phyloP scores from a whole-genome alignment of 768 basidiomycete species.

The Leucocoprinus sp. region DNA sequence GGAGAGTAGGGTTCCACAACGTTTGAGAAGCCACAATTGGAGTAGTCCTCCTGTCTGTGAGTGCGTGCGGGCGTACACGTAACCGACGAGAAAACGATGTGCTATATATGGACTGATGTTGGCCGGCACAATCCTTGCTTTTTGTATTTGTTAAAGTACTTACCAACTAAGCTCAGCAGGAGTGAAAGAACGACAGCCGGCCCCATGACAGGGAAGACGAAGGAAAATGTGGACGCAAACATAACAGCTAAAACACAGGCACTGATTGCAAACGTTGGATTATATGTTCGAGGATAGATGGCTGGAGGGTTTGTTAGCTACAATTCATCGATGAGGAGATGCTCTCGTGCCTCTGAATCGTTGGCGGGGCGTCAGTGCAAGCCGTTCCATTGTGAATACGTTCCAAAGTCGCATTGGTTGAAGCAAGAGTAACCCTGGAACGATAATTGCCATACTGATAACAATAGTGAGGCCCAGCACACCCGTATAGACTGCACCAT shows the following conservation, averaged over 20 bases:
- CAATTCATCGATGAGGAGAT: background rate
- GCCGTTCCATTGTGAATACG: constrained; percentile 45
- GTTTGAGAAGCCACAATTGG: constrained; percentile 67
- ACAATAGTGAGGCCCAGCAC: constrained; percentile 49
- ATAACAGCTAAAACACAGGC: constrained; percentile 61
- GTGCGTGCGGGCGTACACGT: constrained; percentile 65
- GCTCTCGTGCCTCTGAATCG: constrained; percentile 58
- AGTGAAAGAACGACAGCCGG: constrained; percentile 63
- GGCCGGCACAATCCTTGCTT: background rate
- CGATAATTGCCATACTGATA: constrained; percentile 57
- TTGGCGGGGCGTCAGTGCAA: constrained; percentile 68
- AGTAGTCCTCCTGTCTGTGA: constrained; percentile 71
- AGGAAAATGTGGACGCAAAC: constrained; percentile 63
- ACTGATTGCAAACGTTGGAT: constrained; percentile 59
- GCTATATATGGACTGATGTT: constrained; percentile 31
- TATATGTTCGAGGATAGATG: constrained; percentile 63
- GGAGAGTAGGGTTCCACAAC: constrained; percentile 61
- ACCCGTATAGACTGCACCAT: constrained; percentile 67
- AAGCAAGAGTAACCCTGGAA: constrained; percentile 65
- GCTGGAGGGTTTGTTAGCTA: constrained; percentile 28
- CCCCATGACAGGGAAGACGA: constrained; percentile 71
- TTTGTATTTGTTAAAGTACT: constrained; percentile 16
- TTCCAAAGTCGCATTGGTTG: constrained; percentile 59
- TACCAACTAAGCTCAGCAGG: constrained; percentile 59
- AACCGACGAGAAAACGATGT: constrained; percentile 73